Conservation (phyloP, 768 basidiomycete species). For the Gautieria morchelliformis region DNA sequence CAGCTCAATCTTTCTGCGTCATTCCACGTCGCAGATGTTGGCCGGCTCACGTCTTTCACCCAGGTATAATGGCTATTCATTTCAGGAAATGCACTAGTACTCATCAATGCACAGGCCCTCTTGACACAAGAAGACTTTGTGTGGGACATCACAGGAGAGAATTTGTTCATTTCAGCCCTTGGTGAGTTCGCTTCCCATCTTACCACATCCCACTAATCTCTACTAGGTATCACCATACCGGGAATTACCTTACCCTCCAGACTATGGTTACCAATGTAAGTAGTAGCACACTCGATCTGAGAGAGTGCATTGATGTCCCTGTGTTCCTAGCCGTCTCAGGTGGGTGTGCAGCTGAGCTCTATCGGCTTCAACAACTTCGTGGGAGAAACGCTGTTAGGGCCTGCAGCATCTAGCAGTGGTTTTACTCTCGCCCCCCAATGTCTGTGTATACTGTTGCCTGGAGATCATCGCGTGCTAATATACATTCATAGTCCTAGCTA, state of each 20-base stretch:
- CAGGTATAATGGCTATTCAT: conserved; percentile 28
- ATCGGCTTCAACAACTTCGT: conserved; percentile 55
- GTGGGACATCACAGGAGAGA: conserved; percentile 59
- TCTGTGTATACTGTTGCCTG: not conserved
- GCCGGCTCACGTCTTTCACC: conserved; percentile 53
- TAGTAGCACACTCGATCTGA: not conserved
- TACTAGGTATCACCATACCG: conserved; percentile 44
- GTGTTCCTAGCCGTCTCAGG: conserved; percentile 52
- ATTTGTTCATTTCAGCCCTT: conserved; percentile 52
- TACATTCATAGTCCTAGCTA: conserved; percentile 19
- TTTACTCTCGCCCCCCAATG: conserved; percentile 45
- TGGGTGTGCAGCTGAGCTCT: conserved; percentile 53
- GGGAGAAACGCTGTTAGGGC: conserved; percentile 45
- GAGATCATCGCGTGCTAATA: not conserved
- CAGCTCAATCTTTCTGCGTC: conserved; percentile 40
- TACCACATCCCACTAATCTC: not conserved
- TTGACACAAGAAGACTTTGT: conserved; percentile 57
- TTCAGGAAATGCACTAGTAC: not conserved
- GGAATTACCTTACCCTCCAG: conserved; percentile 52
- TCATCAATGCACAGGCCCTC: conserved; percentile 27
- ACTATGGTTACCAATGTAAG: conserved; percentile 51
- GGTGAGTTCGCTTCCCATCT: conserved; percentile 26
- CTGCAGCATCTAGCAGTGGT: conserved; percentile 37
- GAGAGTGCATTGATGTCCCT: conserved; percentile 8
- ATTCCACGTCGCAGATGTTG: conserved; percentile 50